Evolutionary conservation across 495 filamentous ascomycete species (phyloP).

Genomic region (Cercophora sp.): DNA sequence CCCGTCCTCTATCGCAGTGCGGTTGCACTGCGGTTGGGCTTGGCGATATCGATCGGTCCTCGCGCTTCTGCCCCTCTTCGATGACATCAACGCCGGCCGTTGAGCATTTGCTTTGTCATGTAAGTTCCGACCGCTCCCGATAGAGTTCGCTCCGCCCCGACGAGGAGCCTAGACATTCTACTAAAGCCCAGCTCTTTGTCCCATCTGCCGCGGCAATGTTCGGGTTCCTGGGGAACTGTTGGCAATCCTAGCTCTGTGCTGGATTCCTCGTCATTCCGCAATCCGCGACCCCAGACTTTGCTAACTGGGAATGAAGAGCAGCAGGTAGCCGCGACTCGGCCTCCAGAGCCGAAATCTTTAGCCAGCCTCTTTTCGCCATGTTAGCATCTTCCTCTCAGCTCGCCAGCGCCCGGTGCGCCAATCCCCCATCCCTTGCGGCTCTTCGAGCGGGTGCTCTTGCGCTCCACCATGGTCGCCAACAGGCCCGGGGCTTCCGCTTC

Average conservation of each 20-base stretch:
- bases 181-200: not conserved
- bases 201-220: not conserved
- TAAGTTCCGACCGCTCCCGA: slow-evolving; percentile 20
- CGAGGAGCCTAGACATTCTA: not conserved
- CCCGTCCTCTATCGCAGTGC: too few species aligned
- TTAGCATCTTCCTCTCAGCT: slow-evolving; percentile 29
- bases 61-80: not conserved
- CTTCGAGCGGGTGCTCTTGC: slow-evolving; percentile 15
- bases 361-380: slow-evolving; percentile 33
- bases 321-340: slow-evolving; percentile 18
- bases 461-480: slow-evolving; percentile 28
- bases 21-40: too few species aligned
- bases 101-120: slow-evolving; percentile 13
- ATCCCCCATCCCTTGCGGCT: slow-evolving; percentile 14
- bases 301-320: slow-evolving; percentile 14
- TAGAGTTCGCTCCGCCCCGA: not conserved
- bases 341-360: too few species aligned
- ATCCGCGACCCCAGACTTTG: too few species aligned
- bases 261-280: too few species aligned
- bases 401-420: slow-evolving; percentile 11
- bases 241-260: too few species aligned
- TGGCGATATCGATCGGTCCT: too few species aligned
- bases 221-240: too few species aligned
- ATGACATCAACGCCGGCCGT: not conserved
- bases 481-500: slow-evolving; percentile 45